Base-by-base conservation (phyloP, 192 early-diverging fungal species). In the Gonapodya prolifera region DNA sequence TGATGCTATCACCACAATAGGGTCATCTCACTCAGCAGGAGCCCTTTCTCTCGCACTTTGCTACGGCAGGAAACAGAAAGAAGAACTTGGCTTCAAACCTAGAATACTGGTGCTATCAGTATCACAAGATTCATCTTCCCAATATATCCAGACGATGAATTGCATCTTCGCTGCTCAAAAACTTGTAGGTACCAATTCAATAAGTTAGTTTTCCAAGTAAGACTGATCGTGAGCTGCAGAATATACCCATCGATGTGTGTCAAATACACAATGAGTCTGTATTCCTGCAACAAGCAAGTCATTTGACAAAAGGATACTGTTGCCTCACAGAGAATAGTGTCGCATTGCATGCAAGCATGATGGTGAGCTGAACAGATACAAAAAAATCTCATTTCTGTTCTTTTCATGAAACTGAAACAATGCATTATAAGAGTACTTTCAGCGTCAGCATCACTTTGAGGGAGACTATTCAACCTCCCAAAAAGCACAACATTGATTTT, bases 131-230 rank as follows among this genome's bases (percentile, higher is more conserved):
- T 84, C 90, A 0, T 87, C 98, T 1, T 84, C 85, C 36, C 94
- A 98, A 79, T 98, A 99, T 78, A 96, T 99, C 71, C 86, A 95
- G 1, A 90, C 96, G 34, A 99, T 99, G 98, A 99, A 99, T 82
- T 91, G 89, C 77, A 97, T 99, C 35, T 99, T 99, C 84, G 92
- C 96, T 0, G 97, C 96, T 0, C 95, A 99, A 83, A 95, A 94
- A 77, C 79, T 84, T 45, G 93, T 91, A 84, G 79, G 86, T 78
- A 34, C 17, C 35, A 29, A 17, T 80, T 30, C n/a, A n/a, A n/a
- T n/a, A n/a, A n/a, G n/a, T n/a, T n/a, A n/a, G n/a, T n/a, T n/a
- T n/a, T n/a, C n/a, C n/a, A n/a, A n/a, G n/a, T n/a, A n/a, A n/a
- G n/a, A n/a, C 33, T 29, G 33, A 28, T 18, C 2, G 35, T 31